Base-by-base conservation (phyloP, 2,329 filamentous ascomycete genomes). In the Sporothrix mexicana region DNA sequence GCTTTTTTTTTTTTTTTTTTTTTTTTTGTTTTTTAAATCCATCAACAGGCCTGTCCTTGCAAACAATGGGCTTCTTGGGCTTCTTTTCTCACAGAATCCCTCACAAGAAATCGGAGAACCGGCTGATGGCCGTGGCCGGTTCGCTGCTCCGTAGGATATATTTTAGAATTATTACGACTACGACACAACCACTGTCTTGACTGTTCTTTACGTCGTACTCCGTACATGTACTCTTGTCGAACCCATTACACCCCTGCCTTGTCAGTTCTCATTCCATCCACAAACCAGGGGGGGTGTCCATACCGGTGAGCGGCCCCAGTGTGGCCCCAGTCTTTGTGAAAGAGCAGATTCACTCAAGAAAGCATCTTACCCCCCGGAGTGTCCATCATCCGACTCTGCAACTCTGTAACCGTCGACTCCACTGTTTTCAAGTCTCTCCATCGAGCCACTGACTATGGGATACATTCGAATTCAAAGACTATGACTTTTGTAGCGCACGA, bases 61-160 rank as follows among this genome's bases (percentile, higher is more conserved):
- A 36, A n/a, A 36, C 59, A 62, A 62, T 62, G 30, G 30, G 59
- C 13, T 20, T 62, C 30, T 43, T n/a, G 0, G n/a, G 5, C 36
- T 13, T 53, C 51, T 53, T n/a, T 13, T 20, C 17, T 53, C n/a
- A 13, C 12, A 47, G 45, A 9, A 47, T 4, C 12, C 45, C 45
- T 47, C 15, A 36, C 45, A 47, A 3, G 3, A 47, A 47, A 41
- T 69, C 67, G 30, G 30, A 43, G 36, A 57, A 59, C 67, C 67
- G 67, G 67, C 51, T 69, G 51, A 23, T 47, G 9, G 36, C 51
- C 13, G 5, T 57, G 67, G 41, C 30, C 67, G 67, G 67, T 69
- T 69, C 67, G 20, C 30, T 59, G 67, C 67, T 69, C 67, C 67
- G 51, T 69, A 41, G 66, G 47, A 68, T 68, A 68, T 43, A 68